Evolutionary conservation across 352 stramenopile genomes (phyloP), one percentile per base, ranked within the genome.

Genomic region (Aphanomyces cochlioides): DNA sequence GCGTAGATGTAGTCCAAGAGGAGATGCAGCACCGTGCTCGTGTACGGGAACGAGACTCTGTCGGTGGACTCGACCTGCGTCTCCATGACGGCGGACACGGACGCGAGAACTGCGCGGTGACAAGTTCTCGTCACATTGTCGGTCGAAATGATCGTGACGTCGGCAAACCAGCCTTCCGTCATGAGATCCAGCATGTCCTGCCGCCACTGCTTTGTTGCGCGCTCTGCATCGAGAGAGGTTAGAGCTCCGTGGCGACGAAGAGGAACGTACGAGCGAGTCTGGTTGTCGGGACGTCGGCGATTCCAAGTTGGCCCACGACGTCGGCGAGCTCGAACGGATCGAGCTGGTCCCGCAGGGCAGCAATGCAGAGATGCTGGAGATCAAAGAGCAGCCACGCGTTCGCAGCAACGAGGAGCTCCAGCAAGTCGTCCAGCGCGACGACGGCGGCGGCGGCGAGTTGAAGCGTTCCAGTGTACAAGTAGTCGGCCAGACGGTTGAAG

Each of bases 1-100:
- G 63, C 59, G 36, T 69, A 69, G 7, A 69, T 15, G 45, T 61
- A 69, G 12, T 13, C 10, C 7, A 69, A 12, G 7, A 67, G 43
- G 43, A 37, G 5, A n/a, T 58, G 7, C 41, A 40, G 21, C 4
- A 41, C 34, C 13, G 39, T 17, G 21, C 3, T 40, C 4, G 19
- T 53, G 15, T 13, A 66, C 8, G 58, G 28, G n/a, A 53, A 13
- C 8, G 58, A 36, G 7, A 64, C 28, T 0, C 28, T 28, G 28
- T 28, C 28, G 28, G 28, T 2, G 28, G 28, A 28, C 28, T 28
- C 28, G 28, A 28, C 28, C 28, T 3, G 1, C 43, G 43, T 50
- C 17, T 50, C 43, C 43, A 50, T 0, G 43, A n/a, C 43, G 43
- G 43, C 43, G 4, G 57, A 70, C 2, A 40, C n/a, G 10, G 50